These are phyloP conservation scores for Heliamphora exappendiculata DNA, from an alignment of 148 eudicot species.

Conservation along the genomic window DNA sequence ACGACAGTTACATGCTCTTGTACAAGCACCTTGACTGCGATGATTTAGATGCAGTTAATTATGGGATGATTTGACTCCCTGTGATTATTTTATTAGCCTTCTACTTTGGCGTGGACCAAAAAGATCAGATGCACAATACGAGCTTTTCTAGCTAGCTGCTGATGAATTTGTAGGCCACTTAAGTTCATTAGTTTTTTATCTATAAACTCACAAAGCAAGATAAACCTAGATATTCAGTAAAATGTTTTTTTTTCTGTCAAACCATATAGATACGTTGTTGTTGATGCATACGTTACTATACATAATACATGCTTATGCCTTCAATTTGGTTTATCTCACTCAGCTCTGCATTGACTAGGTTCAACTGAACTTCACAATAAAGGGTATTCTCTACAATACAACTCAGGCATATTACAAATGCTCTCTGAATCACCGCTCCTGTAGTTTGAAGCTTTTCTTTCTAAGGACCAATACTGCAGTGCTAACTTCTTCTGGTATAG, in stretches of 20 bases:
- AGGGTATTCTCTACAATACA: constrained; percentile 36
- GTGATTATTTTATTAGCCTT: no score
- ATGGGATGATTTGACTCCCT: background rate
- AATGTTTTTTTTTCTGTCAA: background rate
- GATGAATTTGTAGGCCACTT: background rate
- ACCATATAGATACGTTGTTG: background rate
- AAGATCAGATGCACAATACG: no score
- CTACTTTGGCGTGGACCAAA: no score
- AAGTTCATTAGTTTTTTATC: background rate
- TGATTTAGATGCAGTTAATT: background rate
- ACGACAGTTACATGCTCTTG: no score
- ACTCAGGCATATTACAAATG: constrained; percentile 37
- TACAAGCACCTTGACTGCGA: background rate
- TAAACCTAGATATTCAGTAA: background rate
- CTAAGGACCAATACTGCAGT: constrained; percentile 32
- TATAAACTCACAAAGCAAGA: background rate
- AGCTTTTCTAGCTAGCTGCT: no score
- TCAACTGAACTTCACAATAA: constrained; percentile 42
- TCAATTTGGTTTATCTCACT: background rate
- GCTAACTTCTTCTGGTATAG: constrained; percentile 37
- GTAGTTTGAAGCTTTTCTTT: constrained; percentile 38
- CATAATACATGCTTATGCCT: background rate
- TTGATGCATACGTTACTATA: background rate
- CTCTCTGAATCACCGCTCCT: constrained; percentile 27
- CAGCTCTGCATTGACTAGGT: constrained; percentile 28